Conservation (phyloP, 345 rosid genomes). For the Eucalyptus albens region DNA sequence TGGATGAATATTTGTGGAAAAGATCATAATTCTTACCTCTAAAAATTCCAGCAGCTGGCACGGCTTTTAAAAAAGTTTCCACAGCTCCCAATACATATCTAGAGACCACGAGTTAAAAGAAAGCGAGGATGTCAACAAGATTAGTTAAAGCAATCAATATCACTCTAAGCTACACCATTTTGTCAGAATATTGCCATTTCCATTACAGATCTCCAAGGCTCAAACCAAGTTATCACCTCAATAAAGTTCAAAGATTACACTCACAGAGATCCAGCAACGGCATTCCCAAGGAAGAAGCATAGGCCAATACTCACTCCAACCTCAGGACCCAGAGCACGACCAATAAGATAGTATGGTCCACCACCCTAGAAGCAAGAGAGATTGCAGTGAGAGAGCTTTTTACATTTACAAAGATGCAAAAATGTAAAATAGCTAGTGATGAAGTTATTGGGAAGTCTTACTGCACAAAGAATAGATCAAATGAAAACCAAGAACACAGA, state of each 20-base stretch:
- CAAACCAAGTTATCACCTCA: background rate
- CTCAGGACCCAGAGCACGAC: conserved; percentile 99
- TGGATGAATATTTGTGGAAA: background rate
- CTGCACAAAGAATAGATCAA: background rate
- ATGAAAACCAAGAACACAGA: background rate
- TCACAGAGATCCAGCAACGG: conserved; percentile 99
- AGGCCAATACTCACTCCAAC: conserved; percentile 99
- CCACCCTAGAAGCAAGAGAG: conserved; percentile 54
- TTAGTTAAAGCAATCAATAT: background rate
- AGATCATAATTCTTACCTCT: conserved; percentile 29
- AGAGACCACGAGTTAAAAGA: background rate
- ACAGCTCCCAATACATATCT: conserved; percentile 99
- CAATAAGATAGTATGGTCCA: conserved; percentile 98
- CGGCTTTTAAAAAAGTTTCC: conserved; percentile 92
- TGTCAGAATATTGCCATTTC: background rate
- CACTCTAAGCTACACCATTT: background rate
- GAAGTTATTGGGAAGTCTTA: background rate
- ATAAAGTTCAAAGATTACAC: conserved; percentile 1
- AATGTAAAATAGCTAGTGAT: background rate
- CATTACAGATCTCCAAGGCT: background rate
- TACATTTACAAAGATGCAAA: background rate
- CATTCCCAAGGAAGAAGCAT: conserved; percentile 99
- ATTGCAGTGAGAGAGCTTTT: background rate
- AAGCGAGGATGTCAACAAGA: background rate
- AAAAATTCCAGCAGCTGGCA: conserved; percentile 97